Conservation (phyloP, 2,329 filamentous ascomycete species). For the Verticillium nubilum region DNA sequence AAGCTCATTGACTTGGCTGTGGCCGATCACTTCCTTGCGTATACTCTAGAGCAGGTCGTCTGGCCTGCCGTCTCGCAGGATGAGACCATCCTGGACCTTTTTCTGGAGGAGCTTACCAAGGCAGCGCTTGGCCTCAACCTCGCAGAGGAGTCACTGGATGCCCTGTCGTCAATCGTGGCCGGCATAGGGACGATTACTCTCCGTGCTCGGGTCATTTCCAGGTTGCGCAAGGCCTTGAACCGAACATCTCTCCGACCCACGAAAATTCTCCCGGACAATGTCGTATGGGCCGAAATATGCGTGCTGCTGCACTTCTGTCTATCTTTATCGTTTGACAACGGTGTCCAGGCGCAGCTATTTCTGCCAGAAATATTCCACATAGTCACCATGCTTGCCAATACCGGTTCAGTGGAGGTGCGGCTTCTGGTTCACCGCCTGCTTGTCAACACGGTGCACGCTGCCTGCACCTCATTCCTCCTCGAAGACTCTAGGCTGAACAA, state of each 20-base stretch:
- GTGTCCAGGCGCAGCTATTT: conserved; percentile 62
- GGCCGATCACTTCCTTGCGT: conserved; percentile 52
- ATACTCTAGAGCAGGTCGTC: conserved; percentile 58
- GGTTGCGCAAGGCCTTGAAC: conserved; percentile 62
- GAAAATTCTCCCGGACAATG: conserved; percentile 58
- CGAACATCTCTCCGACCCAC: conserved; percentile 63
- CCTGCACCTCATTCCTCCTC: conserved; percentile 59
- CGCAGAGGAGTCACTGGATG: conserved; percentile 54
- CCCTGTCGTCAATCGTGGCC: conserved; percentile 56
- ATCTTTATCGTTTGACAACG: conserved; percentile 62
- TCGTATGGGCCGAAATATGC: conserved; percentile 65
- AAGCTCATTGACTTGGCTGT: conserved; percentile 63
- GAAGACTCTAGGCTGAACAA: conserved; percentile 54
- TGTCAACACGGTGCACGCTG: conserved; percentile 62
- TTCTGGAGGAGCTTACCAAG: conserved; percentile 62
- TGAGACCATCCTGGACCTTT: conserved; percentile 60
- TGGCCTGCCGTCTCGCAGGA: conserved; percentile 62
- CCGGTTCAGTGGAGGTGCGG: conserved; percentile 51
- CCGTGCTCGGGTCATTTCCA: conserved; percentile 59
- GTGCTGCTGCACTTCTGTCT: conserved; percentile 61
- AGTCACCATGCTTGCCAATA: conserved; percentile 66
- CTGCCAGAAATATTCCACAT: conserved; percentile 66
- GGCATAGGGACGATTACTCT: conserved; percentile 61
- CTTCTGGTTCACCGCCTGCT: conserved; percentile 57
- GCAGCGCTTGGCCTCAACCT: conserved; percentile 51